These are phyloP conservation scores for Calonectria ilicicola DNA, from an alignment of 2,329 filamentous ascomycete genomes.

Conservation along the genomic window DNA sequence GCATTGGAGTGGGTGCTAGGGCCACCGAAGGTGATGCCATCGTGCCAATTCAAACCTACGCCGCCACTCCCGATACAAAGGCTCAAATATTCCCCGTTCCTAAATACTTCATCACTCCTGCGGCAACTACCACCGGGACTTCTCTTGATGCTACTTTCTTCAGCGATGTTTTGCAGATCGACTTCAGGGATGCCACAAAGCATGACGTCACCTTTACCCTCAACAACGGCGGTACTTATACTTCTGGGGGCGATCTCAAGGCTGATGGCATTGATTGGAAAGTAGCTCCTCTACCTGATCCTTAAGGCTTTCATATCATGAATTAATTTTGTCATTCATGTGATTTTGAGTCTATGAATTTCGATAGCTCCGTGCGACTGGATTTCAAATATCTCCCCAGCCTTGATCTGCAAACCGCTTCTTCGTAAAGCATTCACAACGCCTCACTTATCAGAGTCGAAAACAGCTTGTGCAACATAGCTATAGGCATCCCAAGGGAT, in stretches of 20 bases:
- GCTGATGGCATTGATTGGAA: background rate
- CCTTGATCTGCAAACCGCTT: too few species aligned
- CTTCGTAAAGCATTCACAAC: too few species aligned
- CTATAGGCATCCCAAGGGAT: too few species aligned
- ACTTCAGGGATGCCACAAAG: background rate
- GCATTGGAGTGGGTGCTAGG: background rate
- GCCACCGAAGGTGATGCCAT: background rate
- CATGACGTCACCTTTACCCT: background rate
- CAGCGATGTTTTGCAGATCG: background rate
- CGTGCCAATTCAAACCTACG: background rate
- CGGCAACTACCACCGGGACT: background rate
- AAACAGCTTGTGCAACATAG: too few species aligned
- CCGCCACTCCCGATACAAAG: background rate
- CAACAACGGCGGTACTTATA: background rate
- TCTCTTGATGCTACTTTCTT: background rate
- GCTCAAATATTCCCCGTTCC: background rate
- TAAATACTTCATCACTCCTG: background rate
- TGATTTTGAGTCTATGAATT: too few species aligned
- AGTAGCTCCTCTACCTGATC: background rate
- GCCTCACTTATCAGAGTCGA: too few species aligned
- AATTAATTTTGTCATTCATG: too few species aligned
- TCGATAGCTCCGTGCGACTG: too few species aligned
- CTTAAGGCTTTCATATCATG: background rate
- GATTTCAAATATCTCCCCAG: too few species aligned
- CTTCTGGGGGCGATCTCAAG: background rate